Percentiles rank a stretch among this genome's conserved stretches.
phyloP scores from a whole-genome alignment of 345 rosid species.

The Mangifera indica region DNA sequence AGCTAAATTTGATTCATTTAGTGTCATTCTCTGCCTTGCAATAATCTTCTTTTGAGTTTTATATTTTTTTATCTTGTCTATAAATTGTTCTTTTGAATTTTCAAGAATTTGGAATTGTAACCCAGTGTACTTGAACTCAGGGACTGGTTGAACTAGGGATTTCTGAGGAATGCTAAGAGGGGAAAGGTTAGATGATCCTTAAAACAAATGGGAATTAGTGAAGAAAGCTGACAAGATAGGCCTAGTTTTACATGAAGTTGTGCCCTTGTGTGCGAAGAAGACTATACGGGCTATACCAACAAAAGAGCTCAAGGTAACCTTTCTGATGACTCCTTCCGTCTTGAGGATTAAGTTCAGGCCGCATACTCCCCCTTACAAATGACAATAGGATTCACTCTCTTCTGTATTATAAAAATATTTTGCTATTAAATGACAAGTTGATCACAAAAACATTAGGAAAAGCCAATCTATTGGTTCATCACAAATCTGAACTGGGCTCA shows the following conservation, averaged over 20 bases:
- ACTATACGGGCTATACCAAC: constrained; percentile 32
- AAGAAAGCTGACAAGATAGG: constrained; percentile 35
- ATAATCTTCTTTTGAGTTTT: not conserved
- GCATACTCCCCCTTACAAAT: not conserved
- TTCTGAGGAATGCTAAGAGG: too few relatives aligned
- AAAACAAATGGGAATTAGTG: constrained; percentile 34
- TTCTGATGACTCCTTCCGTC: constrained; percentile 21
- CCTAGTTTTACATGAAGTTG: constrained; percentile 16
- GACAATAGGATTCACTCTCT: too few relatives aligned
- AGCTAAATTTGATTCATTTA: not conserved
- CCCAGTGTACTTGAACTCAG: too few relatives aligned
- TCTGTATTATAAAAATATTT: too few relatives aligned
- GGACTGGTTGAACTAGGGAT: too few relatives aligned
- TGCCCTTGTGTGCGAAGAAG: constrained; percentile 26
- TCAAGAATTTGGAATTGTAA: not conserved
- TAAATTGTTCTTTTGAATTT: not conserved
- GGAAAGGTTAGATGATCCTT: constrained; percentile 34
- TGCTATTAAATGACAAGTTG: too few relatives aligned
- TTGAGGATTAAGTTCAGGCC: constrained; percentile 33
- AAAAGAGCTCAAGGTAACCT: constrained; percentile 35
- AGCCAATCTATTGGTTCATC: too few relatives aligned
- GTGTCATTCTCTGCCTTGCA: not conserved
- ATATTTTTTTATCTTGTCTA: not conserved
- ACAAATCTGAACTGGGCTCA: too few relatives aligned
- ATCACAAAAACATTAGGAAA: too few relatives aligned